Evolutionary conservation across 139 green algal species (phyloP).

Genomic region (Mesotaenium endlicherianum): DNA sequence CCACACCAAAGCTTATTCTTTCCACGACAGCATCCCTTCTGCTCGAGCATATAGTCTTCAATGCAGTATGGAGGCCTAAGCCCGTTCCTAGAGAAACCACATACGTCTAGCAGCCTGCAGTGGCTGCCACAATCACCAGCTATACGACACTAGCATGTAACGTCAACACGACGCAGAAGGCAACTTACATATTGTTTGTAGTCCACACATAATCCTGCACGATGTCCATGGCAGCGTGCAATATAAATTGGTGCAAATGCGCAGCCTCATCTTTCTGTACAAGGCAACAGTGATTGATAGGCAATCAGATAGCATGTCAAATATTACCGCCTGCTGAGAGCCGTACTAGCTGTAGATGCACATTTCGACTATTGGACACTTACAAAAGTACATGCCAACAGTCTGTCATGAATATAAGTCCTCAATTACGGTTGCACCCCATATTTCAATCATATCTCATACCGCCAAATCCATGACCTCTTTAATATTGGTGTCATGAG

Average conservation of each 20-base stretch:
- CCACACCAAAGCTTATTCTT: too few species aligned
- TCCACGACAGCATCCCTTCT: too few species aligned
- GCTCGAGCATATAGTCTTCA: too few species aligned
- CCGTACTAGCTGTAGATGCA: background rate
- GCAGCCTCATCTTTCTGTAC: slow-evolving; percentile 68
- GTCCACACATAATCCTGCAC: slow-evolving; percentile 88
- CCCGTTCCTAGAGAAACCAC: too few species aligned
- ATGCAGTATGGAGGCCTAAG: too few species aligned
- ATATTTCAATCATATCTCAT: background rate
- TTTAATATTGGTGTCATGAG: too few species aligned
- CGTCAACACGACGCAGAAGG: background rate
- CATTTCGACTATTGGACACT: background rate
- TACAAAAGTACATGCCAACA: background rate
- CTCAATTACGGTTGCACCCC: background rate
- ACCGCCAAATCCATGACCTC: too few species aligned
- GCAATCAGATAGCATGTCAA: background rate
- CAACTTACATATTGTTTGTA: slow-evolving; percentile 52
- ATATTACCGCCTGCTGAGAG: background rate
- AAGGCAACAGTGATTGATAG: background rate
- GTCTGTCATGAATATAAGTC: background rate
- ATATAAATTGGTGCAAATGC: slow-evolving; percentile 96
- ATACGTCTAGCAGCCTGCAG: too few species aligned
- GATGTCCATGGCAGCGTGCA: slow-evolving; percentile 88
- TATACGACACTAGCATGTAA: too few species aligned
- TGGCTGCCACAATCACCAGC: too few species aligned